Evolutionary conservation across 2,329 filamentous ascomycete genomes (phyloP).

Genomic region (Tolypocladium sp.): DNA sequence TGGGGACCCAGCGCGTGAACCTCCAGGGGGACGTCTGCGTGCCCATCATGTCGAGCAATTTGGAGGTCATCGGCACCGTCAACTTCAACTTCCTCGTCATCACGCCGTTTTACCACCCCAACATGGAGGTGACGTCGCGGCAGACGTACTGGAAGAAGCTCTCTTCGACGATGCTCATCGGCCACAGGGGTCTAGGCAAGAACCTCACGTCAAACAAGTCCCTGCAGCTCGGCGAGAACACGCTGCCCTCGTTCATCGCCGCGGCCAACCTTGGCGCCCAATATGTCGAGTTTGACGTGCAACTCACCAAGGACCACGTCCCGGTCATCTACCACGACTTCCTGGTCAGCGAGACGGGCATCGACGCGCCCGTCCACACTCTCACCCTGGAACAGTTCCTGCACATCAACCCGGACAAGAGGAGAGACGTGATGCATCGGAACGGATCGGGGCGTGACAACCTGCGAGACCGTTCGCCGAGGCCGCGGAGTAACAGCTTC

Average conservation of each 20-base stretch:
- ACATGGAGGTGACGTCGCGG: slow-evolving; percentile 82
- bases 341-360: slow-evolving; percentile 91
- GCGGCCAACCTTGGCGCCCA: slow-evolving; percentile 84
- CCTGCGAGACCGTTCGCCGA: neutral
- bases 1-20: slow-evolving; percentile 82
- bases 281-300: slow-evolving; percentile 76
- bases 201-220: slow-evolving; percentile 78
- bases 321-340: slow-evolving; percentile 99
- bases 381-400: slow-evolving; percentile 93
- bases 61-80: slow-evolving; percentile 88
- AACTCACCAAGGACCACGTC: slow-evolving; percentile 96
- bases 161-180: slow-evolving; percentile 74
- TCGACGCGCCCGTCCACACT: slow-evolving; percentile 92
- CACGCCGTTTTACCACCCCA: slow-evolving; percentile 87
- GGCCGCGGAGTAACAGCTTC: slow-evolving; percentile 27
- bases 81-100: slow-evolving; percentile 97
- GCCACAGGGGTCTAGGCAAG: slow-evolving; percentile 74
- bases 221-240: slow-evolving; percentile 93
- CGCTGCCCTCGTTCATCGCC: slow-evolving; percentile 88
- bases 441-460: neutral
- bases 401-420: slow-evolving; percentile 62
- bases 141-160: slow-evolving; percentile 97
- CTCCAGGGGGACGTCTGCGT: slow-evolving; percentile 88
- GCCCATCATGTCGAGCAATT: slow-evolving; percentile 73
- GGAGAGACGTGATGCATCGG: slow-evolving; percentile 2